These are phyloP conservation scores for Xylariales sp. DNA, from an alignment of 2,329 filamentous ascomycete species.

Conservation along the genomic window DNA sequence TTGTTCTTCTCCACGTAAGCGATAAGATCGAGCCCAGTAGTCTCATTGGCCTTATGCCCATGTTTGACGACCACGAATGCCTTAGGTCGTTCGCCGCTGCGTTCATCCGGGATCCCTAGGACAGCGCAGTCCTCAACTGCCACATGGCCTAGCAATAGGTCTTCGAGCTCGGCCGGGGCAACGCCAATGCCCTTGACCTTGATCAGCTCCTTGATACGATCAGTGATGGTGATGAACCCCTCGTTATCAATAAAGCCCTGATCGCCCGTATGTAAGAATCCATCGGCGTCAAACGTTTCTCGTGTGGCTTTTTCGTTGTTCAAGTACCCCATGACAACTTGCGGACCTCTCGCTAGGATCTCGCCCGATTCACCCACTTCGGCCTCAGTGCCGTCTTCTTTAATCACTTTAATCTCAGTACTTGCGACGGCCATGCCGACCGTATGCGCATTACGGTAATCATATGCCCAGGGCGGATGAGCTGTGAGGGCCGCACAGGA, in stretches of 20 bases:
- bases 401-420: constrained; percentile 68
- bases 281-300: constrained; percentile 53
- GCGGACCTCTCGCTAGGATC: constrained; percentile 59
- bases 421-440: constrained; percentile 68
- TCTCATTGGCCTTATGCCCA: constrained; percentile 38
- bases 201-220: constrained; percentile 76
- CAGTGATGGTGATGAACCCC: constrained; percentile 67
- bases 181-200: constrained; percentile 74
- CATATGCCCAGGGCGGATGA: constrained; percentile 66
- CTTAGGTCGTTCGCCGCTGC: constrained; percentile 66
- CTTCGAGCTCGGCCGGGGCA: constrained; percentile 72
- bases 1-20: constrained; percentile 65
- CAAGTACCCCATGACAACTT: constrained; percentile 63
- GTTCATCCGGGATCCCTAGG: constrained; percentile 64
- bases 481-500: constrained; percentile 71
- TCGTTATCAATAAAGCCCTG: constrained; percentile 66
- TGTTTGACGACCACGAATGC: constrained; percentile 65
- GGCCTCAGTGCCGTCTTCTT: constrained; percentile 65
- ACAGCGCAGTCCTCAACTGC: constrained; percentile 69
- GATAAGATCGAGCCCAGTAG: constrained; percentile 56
- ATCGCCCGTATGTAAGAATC: constrained; percentile 65
- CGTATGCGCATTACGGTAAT: constrained; percentile 67
- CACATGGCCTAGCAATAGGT: constrained; percentile 67
- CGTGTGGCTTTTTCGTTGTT: constrained; percentile 53
- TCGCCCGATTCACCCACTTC: constrained; percentile 64